A percentile compares a stretch with the other conserved stretches of the same genome.
phyloP scores from a whole-genome alignment of 106 monocot species.

The Cymbidium sinense region DNA sequence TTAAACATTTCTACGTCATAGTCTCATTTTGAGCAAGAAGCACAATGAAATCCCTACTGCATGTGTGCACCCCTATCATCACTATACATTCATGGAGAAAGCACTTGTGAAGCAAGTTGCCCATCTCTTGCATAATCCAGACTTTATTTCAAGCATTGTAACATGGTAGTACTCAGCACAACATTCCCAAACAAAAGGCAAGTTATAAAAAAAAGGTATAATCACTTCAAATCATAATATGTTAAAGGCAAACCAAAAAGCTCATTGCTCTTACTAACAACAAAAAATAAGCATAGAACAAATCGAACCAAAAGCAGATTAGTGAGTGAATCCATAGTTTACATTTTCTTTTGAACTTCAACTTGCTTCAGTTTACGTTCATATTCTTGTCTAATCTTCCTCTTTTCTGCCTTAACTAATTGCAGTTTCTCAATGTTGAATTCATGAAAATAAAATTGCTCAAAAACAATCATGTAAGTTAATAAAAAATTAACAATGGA shows the following conservation, averaged over 20 bases:
- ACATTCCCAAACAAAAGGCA: not conserved
- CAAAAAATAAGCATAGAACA: not conserved
- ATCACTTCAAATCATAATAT: not conserved
- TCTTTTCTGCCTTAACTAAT: conserved; percentile 88
- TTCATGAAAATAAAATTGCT: conserved; percentile 39
- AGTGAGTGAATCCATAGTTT: not conserved
- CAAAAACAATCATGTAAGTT: not conserved
- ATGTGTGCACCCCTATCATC: not conserved
- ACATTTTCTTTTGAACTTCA: conserved; percentile 90
- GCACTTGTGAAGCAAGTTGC: not conserved
- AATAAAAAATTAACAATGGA: not conserved
- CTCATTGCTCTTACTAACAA: not conserved
- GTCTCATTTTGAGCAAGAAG: not conserved
- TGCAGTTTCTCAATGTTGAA: conserved; percentile 98
- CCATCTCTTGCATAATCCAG: not conserved
- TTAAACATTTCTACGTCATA: not conserved
- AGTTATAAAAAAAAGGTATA: not conserved
- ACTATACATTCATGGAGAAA: not conserved
- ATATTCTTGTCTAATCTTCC: conserved; percentile 87
- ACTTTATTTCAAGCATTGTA: not conserved
- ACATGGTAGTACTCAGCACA: not conserved
- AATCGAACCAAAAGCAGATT: not conserved
- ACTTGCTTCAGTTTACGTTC: conserved; percentile 95
- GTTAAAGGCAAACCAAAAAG: not conserved
- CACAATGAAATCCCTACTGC: not conserved